These are phyloP conservation scores for Pseudotulostoma volvatum DNA, from an alignment of 495 filamentous ascomycete species.

Conservation along the genomic window DNA sequence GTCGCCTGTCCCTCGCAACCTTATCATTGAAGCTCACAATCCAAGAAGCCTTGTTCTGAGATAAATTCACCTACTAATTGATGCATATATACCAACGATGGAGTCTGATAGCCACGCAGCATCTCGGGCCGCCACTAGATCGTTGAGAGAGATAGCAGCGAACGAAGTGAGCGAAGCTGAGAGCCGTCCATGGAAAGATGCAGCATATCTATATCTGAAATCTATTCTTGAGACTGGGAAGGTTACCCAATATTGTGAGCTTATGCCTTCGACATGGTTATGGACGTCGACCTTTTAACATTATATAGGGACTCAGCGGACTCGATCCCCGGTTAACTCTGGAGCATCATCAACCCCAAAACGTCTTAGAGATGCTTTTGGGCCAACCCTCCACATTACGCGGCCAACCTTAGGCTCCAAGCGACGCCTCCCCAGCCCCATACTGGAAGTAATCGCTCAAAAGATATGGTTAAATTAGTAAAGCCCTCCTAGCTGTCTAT, in stretches of 20 bases:
- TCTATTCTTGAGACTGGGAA: background rate
- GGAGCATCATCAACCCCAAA: background rate
- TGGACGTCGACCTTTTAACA: background rate
- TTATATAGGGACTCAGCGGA: background rate
- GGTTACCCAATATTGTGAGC: background rate
- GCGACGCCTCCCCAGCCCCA: background rate
- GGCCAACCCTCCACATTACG: background rate
- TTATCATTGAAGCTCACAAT: too few species aligned
- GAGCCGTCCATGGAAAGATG: too few species aligned
- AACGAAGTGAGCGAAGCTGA: too few species aligned
- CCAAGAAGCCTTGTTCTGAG: too few species aligned
- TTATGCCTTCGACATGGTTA: background rate
- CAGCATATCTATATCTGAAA: too few species aligned
- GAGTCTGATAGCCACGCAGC: too few species aligned
- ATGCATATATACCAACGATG: too few species aligned
- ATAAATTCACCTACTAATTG: too few species aligned
- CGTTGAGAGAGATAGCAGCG: too few species aligned
- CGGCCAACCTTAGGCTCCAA: background rate
- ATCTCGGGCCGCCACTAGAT: too few species aligned
- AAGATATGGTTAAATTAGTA: background rate
- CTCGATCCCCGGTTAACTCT: background rate
- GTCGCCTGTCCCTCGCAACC: too few species aligned
- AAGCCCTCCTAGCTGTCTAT: background rate
- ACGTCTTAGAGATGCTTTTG: background rate
- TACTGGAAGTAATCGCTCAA: background rate